These are phyloP conservation scores for Cladosporium sp. DNA, from an alignment of 2,329 filamentous ascomycete species.

Conservation along the genomic window DNA sequence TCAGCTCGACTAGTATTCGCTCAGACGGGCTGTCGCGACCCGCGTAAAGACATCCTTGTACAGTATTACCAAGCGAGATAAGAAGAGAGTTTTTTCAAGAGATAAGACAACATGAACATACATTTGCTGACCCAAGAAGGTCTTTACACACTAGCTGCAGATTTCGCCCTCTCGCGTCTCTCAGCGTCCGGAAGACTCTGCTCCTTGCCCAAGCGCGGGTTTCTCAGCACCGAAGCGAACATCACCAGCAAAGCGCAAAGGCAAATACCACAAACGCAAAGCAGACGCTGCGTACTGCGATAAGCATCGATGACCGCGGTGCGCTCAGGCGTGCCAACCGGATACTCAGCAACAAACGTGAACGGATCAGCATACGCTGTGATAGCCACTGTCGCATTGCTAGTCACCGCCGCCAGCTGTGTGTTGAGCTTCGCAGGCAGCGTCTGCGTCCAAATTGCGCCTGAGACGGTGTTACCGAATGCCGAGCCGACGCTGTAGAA, in stretches of 20 bases:
- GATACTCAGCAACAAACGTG: constrained; percentile 32
- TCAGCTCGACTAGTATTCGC: too few relatives aligned
- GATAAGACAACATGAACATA: too few relatives aligned
- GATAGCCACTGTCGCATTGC: constrained; percentile 38
- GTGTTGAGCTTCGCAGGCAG: constrained; percentile 45
- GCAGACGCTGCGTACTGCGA: constrained; percentile 42
- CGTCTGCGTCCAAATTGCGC: constrained; percentile 53
- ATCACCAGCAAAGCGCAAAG: constrained; percentile 43
- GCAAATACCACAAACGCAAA: constrained; percentile 50
- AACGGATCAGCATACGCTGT: constrained; percentile 43
- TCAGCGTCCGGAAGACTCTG: constrained; percentile 45
- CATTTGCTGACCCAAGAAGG: too few relatives aligned
- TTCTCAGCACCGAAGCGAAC: constrained; percentile 44
- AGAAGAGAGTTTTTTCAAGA: too few relatives aligned
- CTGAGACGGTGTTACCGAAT: constrained; percentile 54
- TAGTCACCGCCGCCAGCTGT: constrained; percentile 24
- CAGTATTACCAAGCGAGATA: too few relatives aligned
- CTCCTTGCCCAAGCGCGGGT: constrained; percentile 43
- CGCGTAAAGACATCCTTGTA: too few relatives aligned
- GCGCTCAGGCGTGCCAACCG: constrained; percentile 43
- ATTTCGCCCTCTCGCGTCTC: neutral
- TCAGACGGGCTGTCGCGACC: too few relatives aligned
- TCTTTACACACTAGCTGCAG: too few relatives aligned
- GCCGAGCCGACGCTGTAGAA: constrained; percentile 58
- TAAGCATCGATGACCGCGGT: constrained; percentile 44